Conservation (phyloP, 306 rosid species). For the Biancaea sappan region DNA sequence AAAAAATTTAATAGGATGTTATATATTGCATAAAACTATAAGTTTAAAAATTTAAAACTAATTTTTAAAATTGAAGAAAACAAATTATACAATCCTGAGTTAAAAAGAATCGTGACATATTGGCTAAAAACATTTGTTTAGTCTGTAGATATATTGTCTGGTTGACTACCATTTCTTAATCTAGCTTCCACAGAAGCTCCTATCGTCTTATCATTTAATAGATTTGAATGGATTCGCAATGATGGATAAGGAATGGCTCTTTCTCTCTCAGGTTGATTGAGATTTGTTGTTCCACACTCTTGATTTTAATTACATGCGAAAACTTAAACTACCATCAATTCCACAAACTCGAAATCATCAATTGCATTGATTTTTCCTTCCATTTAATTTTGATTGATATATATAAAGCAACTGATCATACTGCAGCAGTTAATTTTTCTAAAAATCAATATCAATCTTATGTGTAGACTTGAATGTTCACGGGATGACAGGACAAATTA, state of each 20-base stretch:
- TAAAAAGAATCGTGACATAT: too few relatives aligned
- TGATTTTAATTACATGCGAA: slow-evolving; percentile 10
- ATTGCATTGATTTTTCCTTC: slow-evolving; percentile 2
- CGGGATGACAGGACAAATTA: neutral
- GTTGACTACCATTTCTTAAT: neutral
- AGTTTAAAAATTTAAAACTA: too few relatives aligned
- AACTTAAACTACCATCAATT: neutral
- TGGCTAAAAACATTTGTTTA: neutral
- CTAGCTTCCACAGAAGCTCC: slow-evolving; percentile 26
- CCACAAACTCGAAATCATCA: neutral
- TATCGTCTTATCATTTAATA: slow-evolving; percentile 34
- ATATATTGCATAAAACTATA: too few relatives aligned
- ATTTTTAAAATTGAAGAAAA: too few relatives aligned
- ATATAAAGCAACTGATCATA: neutral
- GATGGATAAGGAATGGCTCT: slow-evolving; percentile 29
- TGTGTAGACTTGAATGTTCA: neutral
- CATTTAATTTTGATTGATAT: slow-evolving; percentile 19
- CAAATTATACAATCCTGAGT: too few relatives aligned
- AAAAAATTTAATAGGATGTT: too few relatives aligned
- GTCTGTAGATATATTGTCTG: neutral
- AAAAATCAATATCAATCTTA: neutral
- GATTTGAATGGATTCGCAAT: slow-evolving; percentile 35
- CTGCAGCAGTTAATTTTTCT: neutral
- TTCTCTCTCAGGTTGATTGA: slow-evolving; percentile 17
- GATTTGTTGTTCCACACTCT: slow-evolving; percentile 11